Base-by-base conservation (phyloP, 2,329 filamentous ascomycete genomes). In the Penicillium sclerotigenum region DNA sequence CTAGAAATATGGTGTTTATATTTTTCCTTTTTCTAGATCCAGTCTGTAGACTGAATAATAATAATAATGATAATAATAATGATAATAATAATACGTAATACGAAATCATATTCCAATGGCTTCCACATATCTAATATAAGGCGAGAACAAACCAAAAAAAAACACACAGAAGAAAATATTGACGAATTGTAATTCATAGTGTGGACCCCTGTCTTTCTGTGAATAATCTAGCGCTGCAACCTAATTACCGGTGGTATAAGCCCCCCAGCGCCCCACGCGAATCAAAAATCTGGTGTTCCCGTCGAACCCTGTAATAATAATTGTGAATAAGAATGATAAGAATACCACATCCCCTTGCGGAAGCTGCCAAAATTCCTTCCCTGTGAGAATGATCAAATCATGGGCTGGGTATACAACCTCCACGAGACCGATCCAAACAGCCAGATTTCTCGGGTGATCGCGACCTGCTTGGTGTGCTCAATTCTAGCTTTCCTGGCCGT, bases 341-440 rank as follows among this genome's bases (percentile, higher is more conserved):
- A 38, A 29, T 18, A 22, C 18, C 9, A 29, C 6, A 31, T 22
- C 9, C 26, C 47, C 36, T n/a, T 31, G 9, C 28, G 31, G 28
- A 16, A 18, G 28, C 6, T 26, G 8, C 18, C 28, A 26, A 11
- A 3, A n/a, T 13, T 26, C 16, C 22, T 45, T 29, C 7, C 41
- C 5, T 20, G 26, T 16, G 40, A 28, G 11, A 29, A 49, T 40
- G 47, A 40, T 20, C 8, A 29, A 14, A 13, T 18, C 34, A 71
- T 71, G 68, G 51, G 56, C 54, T 71, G 69, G 68, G 66, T 71
- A 20, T 56, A 69, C 50, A 71, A 70, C 26, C 65, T 68, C 45
- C 33, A 65, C 2, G 37, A 47, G 28, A 49, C 58, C 5, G 67
- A 71, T 42, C 63, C 63, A 16, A 47, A 66, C 31, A 65, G 54